Evolutionary conservation across 345 rosid species (phyloP).

Genomic region (Clausena lansium): DNA sequence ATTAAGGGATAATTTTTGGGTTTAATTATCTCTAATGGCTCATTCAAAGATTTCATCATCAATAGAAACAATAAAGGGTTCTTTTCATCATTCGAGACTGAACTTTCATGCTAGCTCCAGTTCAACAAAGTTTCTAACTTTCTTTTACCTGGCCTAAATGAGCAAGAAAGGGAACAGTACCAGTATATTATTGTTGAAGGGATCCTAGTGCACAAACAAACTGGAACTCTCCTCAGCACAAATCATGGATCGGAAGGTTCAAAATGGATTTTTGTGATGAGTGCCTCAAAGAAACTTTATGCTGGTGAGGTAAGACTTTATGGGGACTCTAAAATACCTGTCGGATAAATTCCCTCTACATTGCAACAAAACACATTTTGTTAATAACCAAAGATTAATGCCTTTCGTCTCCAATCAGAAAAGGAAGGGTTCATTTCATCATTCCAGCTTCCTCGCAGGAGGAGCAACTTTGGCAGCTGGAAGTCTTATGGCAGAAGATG

Average conservation of each 20-base stretch:
- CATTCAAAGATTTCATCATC: neutral
- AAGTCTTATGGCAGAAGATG: constrained; percentile 44
- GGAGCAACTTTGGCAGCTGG: constrained; percentile 54
- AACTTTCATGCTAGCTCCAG: neutral
- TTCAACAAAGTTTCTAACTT: neutral
- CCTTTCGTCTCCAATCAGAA: constrained; percentile 34
- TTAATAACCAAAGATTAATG: neutral
- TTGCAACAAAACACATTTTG: neutral
- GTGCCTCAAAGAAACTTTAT: constrained; percentile 32
- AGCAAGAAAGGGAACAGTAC: constrained; percentile 37
- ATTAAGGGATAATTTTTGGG: neutral
- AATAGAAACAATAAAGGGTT: constrained; percentile 1
- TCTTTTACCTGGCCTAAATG: constrained; percentile 4
- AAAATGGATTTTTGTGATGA: constrained; percentile 41
- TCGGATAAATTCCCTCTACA: neutral
- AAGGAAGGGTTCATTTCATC: constrained; percentile 58
- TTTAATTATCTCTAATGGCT: neutral
- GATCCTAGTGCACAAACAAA: constrained; percentile 27
- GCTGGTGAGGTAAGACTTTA: constrained; percentile 34
- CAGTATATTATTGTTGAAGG: constrained; percentile 27
- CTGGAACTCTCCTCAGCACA: constrained; percentile 30
- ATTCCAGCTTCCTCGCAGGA: constrained; percentile 60
- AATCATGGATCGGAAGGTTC: constrained; percentile 15
- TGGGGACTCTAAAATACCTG: neutral
- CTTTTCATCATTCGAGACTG: neutral